Conservation (phyloP, 306 rosid genomes). For the Leucaena leucocephala region DNA sequence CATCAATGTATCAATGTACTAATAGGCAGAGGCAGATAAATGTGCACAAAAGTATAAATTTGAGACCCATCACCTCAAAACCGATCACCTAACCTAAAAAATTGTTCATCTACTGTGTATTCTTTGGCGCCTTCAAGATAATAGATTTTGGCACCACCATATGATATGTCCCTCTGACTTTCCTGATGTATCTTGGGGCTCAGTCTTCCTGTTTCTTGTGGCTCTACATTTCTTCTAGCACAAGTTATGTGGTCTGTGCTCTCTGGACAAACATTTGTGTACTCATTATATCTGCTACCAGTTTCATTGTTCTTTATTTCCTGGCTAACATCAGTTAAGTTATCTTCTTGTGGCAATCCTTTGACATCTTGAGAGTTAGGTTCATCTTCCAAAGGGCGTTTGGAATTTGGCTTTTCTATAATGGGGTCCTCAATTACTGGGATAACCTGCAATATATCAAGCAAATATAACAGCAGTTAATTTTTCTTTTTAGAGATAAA, state of each 20-base stretch:
- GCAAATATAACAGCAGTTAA: constrained; percentile 16
- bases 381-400: neutral
- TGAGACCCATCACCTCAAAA: constrained; percentile 32
- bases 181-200: neutral
- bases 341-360: neutral
- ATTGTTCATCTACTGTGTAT: constrained; percentile 24
- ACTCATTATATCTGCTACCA: constrained; percentile 3
- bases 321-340: constrained; percentile 11
- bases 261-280: neutral
- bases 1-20: neutral
- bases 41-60: neutral
- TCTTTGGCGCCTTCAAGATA: constrained; percentile 41
- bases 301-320: constrained; percentile 2
- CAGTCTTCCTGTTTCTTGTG: constrained; percentile 24
- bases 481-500: neutral
- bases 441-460: constrained; percentile 40
- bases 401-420: constrained; percentile 7
- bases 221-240: neutral
- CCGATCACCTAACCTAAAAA: constrained; percentile 33
- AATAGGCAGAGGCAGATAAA: neutral
- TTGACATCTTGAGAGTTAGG: constrained; percentile 5
- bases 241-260: neutral
- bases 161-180: constrained; percentile 13
- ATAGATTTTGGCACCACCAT: constrained; percentile 43
- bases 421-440: constrained; percentile 31